phyloP scores from a whole-genome alignment of 805 yeast species.

The Nakazawaea ishiwadae region DNA sequence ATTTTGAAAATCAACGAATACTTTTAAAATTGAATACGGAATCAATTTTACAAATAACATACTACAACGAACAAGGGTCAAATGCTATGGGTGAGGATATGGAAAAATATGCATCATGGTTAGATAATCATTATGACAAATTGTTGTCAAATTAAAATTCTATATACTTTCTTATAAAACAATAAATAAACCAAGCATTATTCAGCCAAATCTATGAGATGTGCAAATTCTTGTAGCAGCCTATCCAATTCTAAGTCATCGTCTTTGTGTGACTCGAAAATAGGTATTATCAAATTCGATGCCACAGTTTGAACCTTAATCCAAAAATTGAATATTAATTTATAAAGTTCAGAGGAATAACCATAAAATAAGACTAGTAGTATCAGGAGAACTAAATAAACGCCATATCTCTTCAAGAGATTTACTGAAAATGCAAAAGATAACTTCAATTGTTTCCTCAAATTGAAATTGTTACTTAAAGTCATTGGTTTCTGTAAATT shows the following conservation, averaged over 20 bases:
- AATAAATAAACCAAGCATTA: not conserved
- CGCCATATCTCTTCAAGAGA: too few species aligned
- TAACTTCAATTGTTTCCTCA: too few species aligned
- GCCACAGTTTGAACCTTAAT: too few species aligned
- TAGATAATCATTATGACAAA: slow-evolving; percentile 8
- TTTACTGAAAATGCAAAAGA: too few species aligned
- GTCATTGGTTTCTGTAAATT: too few species aligned
- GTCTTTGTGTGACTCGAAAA: too few species aligned
- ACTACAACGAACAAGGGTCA: not conserved
- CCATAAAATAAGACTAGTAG: too few species aligned
- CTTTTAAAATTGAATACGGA: not conserved
- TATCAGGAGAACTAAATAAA: too few species aligned
- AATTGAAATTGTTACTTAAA: not conserved
- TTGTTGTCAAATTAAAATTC: slow-evolving; percentile 1
- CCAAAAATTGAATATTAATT: too few species aligned
- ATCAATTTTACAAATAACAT: slow-evolving; percentile 1
- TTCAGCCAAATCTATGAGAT: not conserved
- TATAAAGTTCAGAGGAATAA: too few species aligned
- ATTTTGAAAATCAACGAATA: slow-evolving; percentile 7
- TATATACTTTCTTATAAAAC: too few species aligned
- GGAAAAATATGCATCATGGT: slow-evolving; percentile 5
- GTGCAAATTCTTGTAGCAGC: not conserved
- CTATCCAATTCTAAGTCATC: not conserved
- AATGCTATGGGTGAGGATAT: not conserved
- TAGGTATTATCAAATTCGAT: too few species aligned